A percentile compares a stretch with the other conserved stretches of the same genome.
Evolutionary conservation across 331 rosid genomes (phyloP).

Genomic region (Rosa hybrid): DNA sequence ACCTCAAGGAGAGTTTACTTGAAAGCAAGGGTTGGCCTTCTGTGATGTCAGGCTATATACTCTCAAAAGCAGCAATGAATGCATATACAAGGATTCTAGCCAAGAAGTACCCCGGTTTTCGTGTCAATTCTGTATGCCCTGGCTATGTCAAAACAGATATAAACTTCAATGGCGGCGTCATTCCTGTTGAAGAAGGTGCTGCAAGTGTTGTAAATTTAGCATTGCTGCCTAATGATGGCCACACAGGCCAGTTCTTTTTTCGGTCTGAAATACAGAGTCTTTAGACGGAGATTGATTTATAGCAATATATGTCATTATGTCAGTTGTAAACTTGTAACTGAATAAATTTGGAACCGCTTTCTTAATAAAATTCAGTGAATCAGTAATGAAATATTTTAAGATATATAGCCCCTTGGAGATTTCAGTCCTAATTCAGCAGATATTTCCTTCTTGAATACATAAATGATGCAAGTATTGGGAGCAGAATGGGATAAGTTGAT

Average conservation of each 20-base stretch:
- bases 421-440: not conserved
- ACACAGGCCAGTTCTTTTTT: constrained; percentile 38
- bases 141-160: constrained; percentile 48
- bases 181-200: constrained; percentile 52
- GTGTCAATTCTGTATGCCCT: constrained; percentile 45
- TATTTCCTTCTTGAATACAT: too few species aligned
- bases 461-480: too few species aligned
- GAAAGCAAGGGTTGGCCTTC: constrained; percentile 8
- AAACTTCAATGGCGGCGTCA: constrained; percentile 3
- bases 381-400: not conserved
- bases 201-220: constrained; percentile 31
- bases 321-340: not conserved
- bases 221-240: constrained; percentile 28
- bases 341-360: too few species aligned
- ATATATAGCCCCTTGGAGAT: not conserved
- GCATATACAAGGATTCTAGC: constrained; percentile 34
- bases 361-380: not conserved
- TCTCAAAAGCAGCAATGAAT: constrained; percentile 66
- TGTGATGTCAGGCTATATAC: not conserved
- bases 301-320: not conserved
- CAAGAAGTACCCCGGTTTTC: constrained; percentile 31
- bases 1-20: constrained; percentile 42
- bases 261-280: not conserved
- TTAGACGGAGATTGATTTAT: not conserved
- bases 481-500: too few species aligned